Evolutionary conservation across 352 stramenopile species (phyloP), one percentile per base, ranked within the genome.

Genomic region (Globisporangium paroecandrum): DNA sequence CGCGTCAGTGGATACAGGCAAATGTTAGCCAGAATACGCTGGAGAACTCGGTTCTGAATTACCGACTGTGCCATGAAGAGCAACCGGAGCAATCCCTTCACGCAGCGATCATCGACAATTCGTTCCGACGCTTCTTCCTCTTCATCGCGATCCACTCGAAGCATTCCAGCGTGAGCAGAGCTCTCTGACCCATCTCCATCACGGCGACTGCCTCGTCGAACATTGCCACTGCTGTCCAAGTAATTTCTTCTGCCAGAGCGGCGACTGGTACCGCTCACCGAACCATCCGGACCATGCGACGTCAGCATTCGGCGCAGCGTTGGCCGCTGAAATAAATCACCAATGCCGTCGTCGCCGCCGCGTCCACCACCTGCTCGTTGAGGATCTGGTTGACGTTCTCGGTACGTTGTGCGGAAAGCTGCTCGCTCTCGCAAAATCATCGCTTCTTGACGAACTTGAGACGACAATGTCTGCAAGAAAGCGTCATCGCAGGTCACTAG

Each of bases 401-500:
- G 81, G 66, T 91, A 93, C 13, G 77, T 82, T 27, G 81, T 80
- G 47, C 81, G 85, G 60, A 94, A 95, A 3, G 86, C 84, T 27
- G 93, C 91, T 20, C 97, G 85, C 71, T 99, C 97, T 53, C 97
- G 83, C 34, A 99, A 73, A 27, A 99, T 75, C 82, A 98, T 95
- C 5, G 97, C 97, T 75, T 99, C 97, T 7, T 95, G 93, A 65
- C 96, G 83, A 12, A 99, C 85, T 72, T 97, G 90, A 6, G 94
- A 91, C 12, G 97, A 92, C 13, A 99, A 77, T 4, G 94, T 98
- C 66, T 94, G 86, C 68, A 99, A 79, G 69, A 99, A 98, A 3
- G 89, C 79, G 58, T 98, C 92, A 54, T 99, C 96, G 38, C 96
- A 98, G 22, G 94, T 98, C 15, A 98, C 76, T 24, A 99, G 81